Conservation (phyloP, 192 early-diverging fungal species). For the Backusella liffmaniae region DNA sequence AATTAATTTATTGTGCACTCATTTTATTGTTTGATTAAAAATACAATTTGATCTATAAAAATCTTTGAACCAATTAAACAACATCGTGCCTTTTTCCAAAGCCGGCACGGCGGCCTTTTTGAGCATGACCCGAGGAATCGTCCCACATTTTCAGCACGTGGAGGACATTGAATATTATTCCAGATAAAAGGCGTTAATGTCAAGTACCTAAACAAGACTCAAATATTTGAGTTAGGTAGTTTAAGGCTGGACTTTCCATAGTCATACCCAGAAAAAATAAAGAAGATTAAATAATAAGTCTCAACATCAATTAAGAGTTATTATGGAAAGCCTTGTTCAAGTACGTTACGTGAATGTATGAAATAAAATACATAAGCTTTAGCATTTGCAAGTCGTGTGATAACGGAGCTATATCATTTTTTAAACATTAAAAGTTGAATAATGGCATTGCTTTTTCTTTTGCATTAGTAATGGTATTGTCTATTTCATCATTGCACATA, state of each 20-base stretch:
- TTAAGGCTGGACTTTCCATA: neutral
- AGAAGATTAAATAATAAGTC: neutral
- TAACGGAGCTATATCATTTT: neutral
- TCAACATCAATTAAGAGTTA: neutral
- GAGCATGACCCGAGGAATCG: slow-evolving; percentile 94
- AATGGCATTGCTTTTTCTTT: neutral
- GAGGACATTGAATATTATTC: slow-evolving; percentile 89
- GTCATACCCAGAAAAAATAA: neutral
- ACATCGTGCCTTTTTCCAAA: slow-evolving; percentile 33
- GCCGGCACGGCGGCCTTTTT: slow-evolving; percentile 71
- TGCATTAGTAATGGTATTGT: neutral
- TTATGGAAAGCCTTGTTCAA: neutral
- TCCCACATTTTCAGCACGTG: slow-evolving; percentile 93
- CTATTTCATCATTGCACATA: neutral
- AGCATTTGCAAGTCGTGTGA: neutral
- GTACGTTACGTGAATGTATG: neutral
- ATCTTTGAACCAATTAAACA: neutral
- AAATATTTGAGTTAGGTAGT: neutral
- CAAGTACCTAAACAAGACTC: neutral
- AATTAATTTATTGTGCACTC: slow-evolving; percentile 5
- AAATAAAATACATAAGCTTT: neutral
- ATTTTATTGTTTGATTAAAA: neutral
- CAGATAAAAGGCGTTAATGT: neutral
- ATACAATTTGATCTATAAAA: slow-evolving; percentile 8
- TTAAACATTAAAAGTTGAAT: neutral